Base-by-base conservation (phyloP, 306 rosid species). In the Vigna nakashimae region DNA sequence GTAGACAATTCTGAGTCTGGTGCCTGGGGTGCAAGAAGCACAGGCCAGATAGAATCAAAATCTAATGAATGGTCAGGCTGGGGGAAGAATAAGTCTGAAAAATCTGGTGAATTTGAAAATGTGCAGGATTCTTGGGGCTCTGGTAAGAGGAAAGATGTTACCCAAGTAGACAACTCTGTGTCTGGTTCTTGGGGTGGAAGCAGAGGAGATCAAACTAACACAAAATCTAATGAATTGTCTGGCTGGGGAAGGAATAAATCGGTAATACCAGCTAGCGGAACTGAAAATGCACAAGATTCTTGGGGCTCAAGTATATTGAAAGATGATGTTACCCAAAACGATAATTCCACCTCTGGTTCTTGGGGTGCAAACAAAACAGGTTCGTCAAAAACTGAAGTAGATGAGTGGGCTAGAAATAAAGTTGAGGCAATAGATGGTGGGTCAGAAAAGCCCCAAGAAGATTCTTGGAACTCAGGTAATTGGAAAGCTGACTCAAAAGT, bases 111-210 rank as follows among this genome's bases (percentile, higher is more conserved):
- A 12, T 11, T 42, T 2, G 58, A 36, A 69, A 68, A 22, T 17
- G 55, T 66, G 22, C 68, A 66, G 24, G 65, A 36, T 20, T 67
- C 76, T 34, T 63, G 46, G 65, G 60, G 64, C 48, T 57, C 50
- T 22, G 46, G 70, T n/a, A 53, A 42, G 28, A 4, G 43, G 71
- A 70, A 79, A 4, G 80, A 51, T 69, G 72, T 10, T 59, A 55
- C 40, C 40, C 72, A 63, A 26, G 57, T 70, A 18, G 76, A 77
- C 56, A 65, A 76, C 57, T 40, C 80, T 2, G 68, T 30, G 42
- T 49, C 74, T 18, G 60, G 51, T 80, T 77, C 75, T 79, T 82
- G 86, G 88, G 80, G 50, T 71, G 49, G 78, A 18, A 46, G 15
- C 17, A 5, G 4, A 57, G 52, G 34, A 15, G 36, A 48, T 36